Conservation (phyloP, 2,329 filamentous ascomycete genomes). For the Incumbomyces lentus region DNA sequence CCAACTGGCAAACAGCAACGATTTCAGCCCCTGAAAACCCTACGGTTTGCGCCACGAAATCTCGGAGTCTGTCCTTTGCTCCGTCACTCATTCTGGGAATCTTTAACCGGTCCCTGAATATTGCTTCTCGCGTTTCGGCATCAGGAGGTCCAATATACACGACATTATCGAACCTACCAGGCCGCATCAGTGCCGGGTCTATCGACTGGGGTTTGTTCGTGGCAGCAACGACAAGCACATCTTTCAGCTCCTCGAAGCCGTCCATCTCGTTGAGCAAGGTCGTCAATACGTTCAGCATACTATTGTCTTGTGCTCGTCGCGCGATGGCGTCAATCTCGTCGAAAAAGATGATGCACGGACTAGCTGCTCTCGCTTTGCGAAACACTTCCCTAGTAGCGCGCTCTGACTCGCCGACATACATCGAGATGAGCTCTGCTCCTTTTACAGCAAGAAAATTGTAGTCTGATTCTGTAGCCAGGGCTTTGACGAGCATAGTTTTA, state of each 20-base stretch:
- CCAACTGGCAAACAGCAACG: conserved; percentile 46
- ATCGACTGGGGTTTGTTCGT: conserved; percentile 83
- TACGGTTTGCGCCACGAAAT: conserved; percentile 49
- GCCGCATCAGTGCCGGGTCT: conserved; percentile 74
- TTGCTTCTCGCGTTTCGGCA: conserved; percentile 60
- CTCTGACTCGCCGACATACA: conserved; percentile 95
- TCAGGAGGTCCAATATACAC: conserved; percentile 81
- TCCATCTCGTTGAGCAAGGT: conserved; percentile 93
- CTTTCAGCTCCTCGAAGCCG: conserved; percentile 73
- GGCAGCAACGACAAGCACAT: conserved; percentile 78
- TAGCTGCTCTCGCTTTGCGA: conserved; percentile 70
- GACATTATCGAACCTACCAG: conserved; percentile 73
- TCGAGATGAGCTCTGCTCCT: conserved; percentile 83
- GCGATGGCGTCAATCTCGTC: conserved; percentile 90
- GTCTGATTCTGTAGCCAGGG: conserved; percentile 77
- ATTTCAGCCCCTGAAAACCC: conserved; percentile 84
- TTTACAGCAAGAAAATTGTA: conserved; percentile 94
- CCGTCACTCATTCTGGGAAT: conserved; percentile 41
- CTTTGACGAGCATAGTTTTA: conserved; percentile 86
- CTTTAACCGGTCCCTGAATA: conserved; percentile 59
- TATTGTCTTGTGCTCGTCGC: conserved; percentile 37
- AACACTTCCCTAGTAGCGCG: conserved; percentile 77
- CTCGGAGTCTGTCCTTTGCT: conserved; percentile 49
- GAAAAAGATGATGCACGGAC: conserved; percentile 90
- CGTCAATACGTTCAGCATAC: conserved; percentile 70